Evolutionary conservation across 768 basidiomycete species (phyloP).

Genomic region (Strobilomyces confusus): DNA sequence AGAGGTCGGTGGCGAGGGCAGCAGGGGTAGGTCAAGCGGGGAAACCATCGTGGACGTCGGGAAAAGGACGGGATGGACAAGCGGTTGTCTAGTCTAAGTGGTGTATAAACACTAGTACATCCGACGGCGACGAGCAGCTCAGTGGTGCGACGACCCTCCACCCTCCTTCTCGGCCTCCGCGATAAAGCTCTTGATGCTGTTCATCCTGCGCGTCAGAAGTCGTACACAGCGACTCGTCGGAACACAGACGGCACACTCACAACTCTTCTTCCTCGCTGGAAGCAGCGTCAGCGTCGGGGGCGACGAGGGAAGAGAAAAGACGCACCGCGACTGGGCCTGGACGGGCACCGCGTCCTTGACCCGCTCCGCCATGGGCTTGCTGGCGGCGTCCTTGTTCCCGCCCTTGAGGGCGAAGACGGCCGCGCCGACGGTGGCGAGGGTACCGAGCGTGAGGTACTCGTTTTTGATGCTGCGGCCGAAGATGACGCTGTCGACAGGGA

Average conservation of each 20-base stretch:
- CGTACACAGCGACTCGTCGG: conserved; percentile 23
- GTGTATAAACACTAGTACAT: neutral
- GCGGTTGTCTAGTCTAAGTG: too few relatives aligned
- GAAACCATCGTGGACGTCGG: conserved; percentile 1
- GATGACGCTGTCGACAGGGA: conserved; percentile 50
- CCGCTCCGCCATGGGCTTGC: conserved; percentile 45
- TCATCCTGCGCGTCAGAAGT: conserved; percentile 43
- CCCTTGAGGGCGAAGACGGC: conserved; percentile 53
- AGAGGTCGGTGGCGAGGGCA: conserved; percentile 21
- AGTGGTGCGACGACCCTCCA: conserved; percentile 36
- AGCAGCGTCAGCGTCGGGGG: conserved; percentile 6
- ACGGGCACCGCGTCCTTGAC: conserved; percentile 64
- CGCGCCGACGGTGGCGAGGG: conserved; percentile 55
- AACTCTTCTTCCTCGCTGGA: conserved; percentile 80
- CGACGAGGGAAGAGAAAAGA: conserved; percentile 12
- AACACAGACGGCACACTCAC: conserved; percentile 43
- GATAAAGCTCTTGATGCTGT: conserved; percentile 77
- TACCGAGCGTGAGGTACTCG: conserved; percentile 73
- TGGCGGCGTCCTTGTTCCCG: conserved; percentile 45
- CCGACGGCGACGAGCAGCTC: conserved; percentile 7
- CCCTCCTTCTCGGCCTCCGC: conserved; percentile 80
- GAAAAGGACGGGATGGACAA: neutral
- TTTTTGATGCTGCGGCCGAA: conserved; percentile 78
- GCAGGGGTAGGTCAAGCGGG: neutral
- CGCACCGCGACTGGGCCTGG: conserved; percentile 66